phyloP scores from a whole-genome alignment of 2,329 filamentous ascomycete genomes.

The Tolypocladium capitatum region DNA sequence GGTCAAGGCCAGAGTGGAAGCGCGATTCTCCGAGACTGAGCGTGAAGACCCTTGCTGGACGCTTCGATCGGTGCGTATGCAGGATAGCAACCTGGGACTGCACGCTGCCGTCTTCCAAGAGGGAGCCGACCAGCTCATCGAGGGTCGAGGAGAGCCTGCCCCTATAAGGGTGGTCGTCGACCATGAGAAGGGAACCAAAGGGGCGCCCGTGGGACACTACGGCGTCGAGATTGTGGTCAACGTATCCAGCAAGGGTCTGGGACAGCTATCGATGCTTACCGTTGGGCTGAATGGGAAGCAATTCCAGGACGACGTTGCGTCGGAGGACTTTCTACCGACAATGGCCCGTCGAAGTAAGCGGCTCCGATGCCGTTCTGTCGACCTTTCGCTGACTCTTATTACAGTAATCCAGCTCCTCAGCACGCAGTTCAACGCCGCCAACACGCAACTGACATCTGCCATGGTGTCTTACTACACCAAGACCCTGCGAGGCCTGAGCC shows the following conservation, averaged over 20 bases:
- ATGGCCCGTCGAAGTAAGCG: slow-evolving; percentile 58
- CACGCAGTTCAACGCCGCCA: slow-evolving; percentile 54
- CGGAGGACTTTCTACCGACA: slow-evolving; percentile 61
- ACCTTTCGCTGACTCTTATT: slow-evolving; percentile 17
- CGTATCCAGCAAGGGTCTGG: slow-evolving; percentile 40
- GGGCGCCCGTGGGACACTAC: slow-evolving; percentile 51
- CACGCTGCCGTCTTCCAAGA: slow-evolving; percentile 63
- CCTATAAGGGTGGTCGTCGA: slow-evolving; percentile 63
- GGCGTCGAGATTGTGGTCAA: slow-evolving; percentile 61
- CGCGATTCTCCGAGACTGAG: slow-evolving; percentile 70
- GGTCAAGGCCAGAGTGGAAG: slow-evolving; percentile 73
- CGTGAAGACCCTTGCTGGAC: slow-evolving; percentile 73
- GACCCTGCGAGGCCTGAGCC: slow-evolving; percentile 55
- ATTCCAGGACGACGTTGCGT: slow-evolving; percentile 60
- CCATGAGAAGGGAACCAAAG: slow-evolving; percentile 51
- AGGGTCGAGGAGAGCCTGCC: slow-evolving; percentile 54
- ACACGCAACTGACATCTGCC: slow-evolving; percentile 49
- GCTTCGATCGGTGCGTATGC: slow-evolving; percentile 53
- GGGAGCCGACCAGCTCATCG: slow-evolving; percentile 44
- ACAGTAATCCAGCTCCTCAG: slow-evolving; percentile 61
- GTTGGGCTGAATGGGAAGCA: slow-evolving; percentile 55
- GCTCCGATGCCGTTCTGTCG: not conserved
- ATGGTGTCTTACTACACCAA: slow-evolving; percentile 69
- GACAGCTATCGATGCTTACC: slow-evolving; percentile 35
- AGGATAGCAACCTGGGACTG: slow-evolving; percentile 44